Percentiles rank a stretch among this genome's conserved stretches.
Conservation (phyloP, 352 stramenopile species). For the Achlya hypogyna region DNA sequence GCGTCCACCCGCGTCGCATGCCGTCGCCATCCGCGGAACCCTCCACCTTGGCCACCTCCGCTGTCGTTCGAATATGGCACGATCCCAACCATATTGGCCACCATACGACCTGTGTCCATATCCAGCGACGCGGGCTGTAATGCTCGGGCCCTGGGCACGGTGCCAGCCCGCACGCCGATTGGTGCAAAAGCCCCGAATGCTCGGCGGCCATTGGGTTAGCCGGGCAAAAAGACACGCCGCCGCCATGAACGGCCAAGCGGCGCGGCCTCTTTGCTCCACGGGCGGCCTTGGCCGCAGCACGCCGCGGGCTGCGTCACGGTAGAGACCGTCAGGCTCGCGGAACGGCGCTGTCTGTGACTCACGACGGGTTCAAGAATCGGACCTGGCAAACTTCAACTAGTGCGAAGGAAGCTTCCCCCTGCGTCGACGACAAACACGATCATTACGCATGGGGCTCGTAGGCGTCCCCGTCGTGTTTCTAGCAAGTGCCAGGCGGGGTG, state of each 20-base stretch:
- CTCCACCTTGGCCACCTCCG: too few species aligned
- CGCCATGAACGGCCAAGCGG: too few species aligned
- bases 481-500: not conserved
- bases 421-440: not conserved
- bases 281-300: too few species aligned
- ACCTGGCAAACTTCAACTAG: not conserved
- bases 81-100: too few species aligned
- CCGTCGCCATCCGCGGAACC: too few species aligned
- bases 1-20: too few species aligned
- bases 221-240: too few species aligned
- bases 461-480: not conserved
- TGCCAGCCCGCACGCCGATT: not conserved
- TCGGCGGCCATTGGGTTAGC: not conserved
- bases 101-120: not conserved
- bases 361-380: not conserved
- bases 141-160: not conserved
- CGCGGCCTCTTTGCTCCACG: too few species aligned
- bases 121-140: not conserved
- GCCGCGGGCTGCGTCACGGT: too few species aligned
- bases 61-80: too few species aligned
- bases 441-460: not conserved
- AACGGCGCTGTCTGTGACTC: not conserved
- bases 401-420: not conserved
- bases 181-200: not conserved
- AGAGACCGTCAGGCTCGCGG: too few species aligned